Evolutionary conservation across 495 filamentous ascomycete species (phyloP), one percentile per base, ranked within the genome.

Genomic region (Bombardia bombarda): DNA sequence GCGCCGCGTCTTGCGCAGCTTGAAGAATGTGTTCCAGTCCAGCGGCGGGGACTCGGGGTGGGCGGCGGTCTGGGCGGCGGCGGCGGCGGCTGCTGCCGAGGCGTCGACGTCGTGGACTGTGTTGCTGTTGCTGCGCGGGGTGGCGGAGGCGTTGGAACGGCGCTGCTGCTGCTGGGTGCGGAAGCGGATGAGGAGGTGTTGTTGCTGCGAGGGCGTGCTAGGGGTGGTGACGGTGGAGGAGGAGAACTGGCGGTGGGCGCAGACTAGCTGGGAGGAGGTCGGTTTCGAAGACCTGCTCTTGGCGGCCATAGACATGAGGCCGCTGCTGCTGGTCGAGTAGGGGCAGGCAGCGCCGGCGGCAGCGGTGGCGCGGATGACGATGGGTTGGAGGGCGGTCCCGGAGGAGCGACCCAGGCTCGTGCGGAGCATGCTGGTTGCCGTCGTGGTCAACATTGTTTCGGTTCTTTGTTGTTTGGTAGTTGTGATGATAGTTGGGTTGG

Each of bases 11-110:
- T 83, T 81, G 56, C 92, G 90, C 37, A 97, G 82, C 50, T 73
- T 74, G 75, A 98, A 90, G 77, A 94, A 98, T 30, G 78, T 78
- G 69, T 96, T 84, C 92, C 92, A 98, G 65, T 88, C 80, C 16
- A 95, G 79, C 21, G 67, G 20, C 16, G 48, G 43, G 21, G 39
- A 20, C 38, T 55, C 53, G 30, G 53, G 44, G 32, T 54, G 56
- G 5, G 54, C 49, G 9, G 58, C 52, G 18, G 42, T 28, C 23
- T 49, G 45, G 9, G 52, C 45, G 5, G 42, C 39, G 5, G 61
- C 49, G 13, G 49, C 53, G n/a, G 38, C 49, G 4, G 42, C 49
- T 0, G 48, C 49, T 7, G 46, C 53, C 20, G 35, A 33, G 21
- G 62, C 56, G 40, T 54, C 52, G 24, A 51, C 47, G 21, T 57